phyloP scores from a whole-genome alignment of 306 rosid species.

The Rosa persica region DNA sequence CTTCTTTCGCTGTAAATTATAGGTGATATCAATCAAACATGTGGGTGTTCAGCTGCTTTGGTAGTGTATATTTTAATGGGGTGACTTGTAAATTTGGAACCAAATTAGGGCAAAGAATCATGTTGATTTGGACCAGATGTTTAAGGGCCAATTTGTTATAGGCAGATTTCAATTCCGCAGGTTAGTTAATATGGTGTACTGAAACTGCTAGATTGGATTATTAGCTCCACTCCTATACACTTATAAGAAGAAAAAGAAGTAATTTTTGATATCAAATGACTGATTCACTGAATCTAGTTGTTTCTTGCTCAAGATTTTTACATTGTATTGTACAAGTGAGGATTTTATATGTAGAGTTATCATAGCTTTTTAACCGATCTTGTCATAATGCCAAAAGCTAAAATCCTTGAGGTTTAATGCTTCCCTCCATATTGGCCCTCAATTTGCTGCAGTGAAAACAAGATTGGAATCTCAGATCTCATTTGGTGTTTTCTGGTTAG shows the following conservation, averaged over 20 bases:
- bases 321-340: not conserved
- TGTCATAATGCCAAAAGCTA: not conserved
- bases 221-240: not conserved
- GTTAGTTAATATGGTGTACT: not conserved
- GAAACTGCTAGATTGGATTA: not conserved
- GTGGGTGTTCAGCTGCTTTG: not conserved
- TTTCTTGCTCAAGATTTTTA: not conserved
- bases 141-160: not conserved
- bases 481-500: constrained; percentile 30
- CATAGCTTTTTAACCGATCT: not conserved
- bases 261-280: not conserved
- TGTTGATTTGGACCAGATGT: not conserved
- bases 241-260: not conserved
- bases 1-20: not conserved
- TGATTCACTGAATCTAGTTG: not conserved
- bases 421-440: not conserved
- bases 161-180: not conserved
- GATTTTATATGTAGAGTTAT: not conserved
- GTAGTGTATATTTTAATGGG: not conserved
- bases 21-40: not conserved
- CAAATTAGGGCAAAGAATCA: not conserved
- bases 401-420: not conserved
- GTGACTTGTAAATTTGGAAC: not conserved
- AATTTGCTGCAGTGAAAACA: not conserved
- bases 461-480: not conserved